Base-by-base conservation (phyloP, 2,329 filamentous ascomycete species). In the Calycina herbarum region DNA sequence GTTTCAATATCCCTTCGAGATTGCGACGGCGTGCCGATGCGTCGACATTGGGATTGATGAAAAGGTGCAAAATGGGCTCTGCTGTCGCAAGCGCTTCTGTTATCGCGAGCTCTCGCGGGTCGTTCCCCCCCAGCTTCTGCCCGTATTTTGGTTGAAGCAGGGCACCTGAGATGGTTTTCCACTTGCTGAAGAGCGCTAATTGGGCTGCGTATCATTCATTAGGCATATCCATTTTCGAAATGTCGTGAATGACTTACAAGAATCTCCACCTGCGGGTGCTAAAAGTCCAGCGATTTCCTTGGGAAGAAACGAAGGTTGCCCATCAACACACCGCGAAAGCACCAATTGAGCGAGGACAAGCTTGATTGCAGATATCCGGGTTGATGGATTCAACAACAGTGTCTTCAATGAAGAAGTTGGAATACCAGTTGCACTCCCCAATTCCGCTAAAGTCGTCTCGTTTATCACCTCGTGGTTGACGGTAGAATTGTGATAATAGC, bases 131-230 rank as follows among this genome's bases (percentile, higher is more conserved):
- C 6, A 51, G 54, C 38, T 63, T 54, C 24, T 67, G 51, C n/a
- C 65, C 58, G 29, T 67, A 63, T 58, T 48, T 57, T 17, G 35
- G 33, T 24, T 69, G 65, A 10, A 69, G 63, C 24, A 69, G 57
- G 1, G 58, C 62, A 27, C 64, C 68, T 17, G 68, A 67, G 33
- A 69, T 66, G 1, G 57, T 58, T 54, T 69, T 69, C 64, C 64
- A 69, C 54, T 69, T 69, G 61, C 66, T 69, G 38, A 64, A 61
- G 42, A 69, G 66, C 4, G 64, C 62, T 27, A 59, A n/a, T 20
- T 67, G 38, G 20, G 31, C 68, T 69, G 31, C 33, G 20, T 40
- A 42, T 20, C 27, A 40, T 45, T 35, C 17, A 48, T 31, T 58
- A 57, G 40, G 17, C 8, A 20, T 13, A 5, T 7, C 11, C 10